Percentiles rank a stretch among this genome's conserved stretches.
phyloP scores from a whole-genome alignment of 176 grass and related monocot species.

The Oropetium thomaeum region DNA sequence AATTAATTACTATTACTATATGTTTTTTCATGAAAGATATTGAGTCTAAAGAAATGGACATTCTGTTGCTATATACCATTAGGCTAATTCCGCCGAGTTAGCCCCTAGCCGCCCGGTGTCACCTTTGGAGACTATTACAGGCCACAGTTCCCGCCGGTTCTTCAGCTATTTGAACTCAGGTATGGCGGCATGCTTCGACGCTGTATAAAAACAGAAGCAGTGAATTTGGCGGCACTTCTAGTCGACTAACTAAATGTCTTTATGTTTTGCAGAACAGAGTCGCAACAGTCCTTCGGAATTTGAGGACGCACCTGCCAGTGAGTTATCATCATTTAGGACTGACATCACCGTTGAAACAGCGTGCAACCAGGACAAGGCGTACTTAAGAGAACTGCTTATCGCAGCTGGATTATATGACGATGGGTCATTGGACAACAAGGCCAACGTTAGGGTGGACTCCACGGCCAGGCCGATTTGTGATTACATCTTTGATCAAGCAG shows the following conservation, averaged over 20 bases:
- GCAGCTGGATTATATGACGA: slow-evolving; percentile 58
- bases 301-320: slow-evolving; percentile 11
- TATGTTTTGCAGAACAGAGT: slow-evolving; percentile 26
- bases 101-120: slow-evolving; percentile 74
- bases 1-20: too few relatives aligned
- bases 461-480: slow-evolving; percentile 31
- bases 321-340: slow-evolving; percentile 29
- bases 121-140: slow-evolving; percentile 49
- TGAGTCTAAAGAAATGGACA: not conserved
- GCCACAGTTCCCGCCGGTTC: slow-evolving; percentile 35
- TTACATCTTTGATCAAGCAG: slow-evolving; percentile 53
- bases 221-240: not conserved
- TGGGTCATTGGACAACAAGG: not conserved
- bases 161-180: slow-evolving; percentile 51
- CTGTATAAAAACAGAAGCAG: not conserved
- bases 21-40: too few relatives aligned
- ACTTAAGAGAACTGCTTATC: slow-evolving; percentile 54
- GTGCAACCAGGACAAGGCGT: slow-evolving; percentile 36
- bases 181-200: not conserved
- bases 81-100: slow-evolving; percentile 54
- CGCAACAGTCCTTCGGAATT: slow-evolving; percentile 33
- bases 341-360: slow-evolving; percentile 23
- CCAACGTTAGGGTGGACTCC: not conserved
- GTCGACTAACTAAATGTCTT: not conserved
- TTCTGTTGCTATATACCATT: not conserved